Percentiles rank a stretch among this genome's conserved stretches.
Evolutionary conservation across 805 yeast species (phyloP).

Genomic region (Tetrapisispora namnaoensis): DNA sequence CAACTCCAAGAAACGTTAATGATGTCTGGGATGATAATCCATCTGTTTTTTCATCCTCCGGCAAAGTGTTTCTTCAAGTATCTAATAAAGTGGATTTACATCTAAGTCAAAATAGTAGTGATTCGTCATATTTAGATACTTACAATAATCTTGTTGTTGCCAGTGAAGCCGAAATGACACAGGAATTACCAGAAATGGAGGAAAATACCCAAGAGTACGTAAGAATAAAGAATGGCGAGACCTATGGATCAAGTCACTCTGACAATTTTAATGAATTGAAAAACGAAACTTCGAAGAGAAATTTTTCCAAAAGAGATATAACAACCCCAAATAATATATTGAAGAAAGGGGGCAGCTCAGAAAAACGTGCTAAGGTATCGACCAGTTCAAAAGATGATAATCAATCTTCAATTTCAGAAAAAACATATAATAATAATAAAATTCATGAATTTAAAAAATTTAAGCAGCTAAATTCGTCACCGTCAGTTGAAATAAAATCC

Average conservation of each 20-base stretch:
- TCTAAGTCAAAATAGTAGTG: not conserved
- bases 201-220: constrained; percentile 5
- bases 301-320: not conserved
- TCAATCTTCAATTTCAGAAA: not conserved
- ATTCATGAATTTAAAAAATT: no score
- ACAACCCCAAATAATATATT: not conserved
- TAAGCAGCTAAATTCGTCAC: not conserved
- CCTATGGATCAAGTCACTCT: not conserved
- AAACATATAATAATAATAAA: not conserved
- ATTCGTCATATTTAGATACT: not conserved
- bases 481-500: not conserved
- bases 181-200: constrained; percentile 25
- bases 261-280: not conserved
- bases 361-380: not conserved
- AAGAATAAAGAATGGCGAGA: not conserved
- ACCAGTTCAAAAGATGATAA: not conserved
- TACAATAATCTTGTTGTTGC: constrained; percentile 7
- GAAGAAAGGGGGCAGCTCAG: not conserved
- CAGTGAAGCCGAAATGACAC: constrained; percentile 23
- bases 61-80: constrained; percentile 9
- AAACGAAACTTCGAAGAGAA: not conserved
- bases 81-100: constrained; percentile 7
- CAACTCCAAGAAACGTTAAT: not conserved
- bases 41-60: constrained; percentile 1
- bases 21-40: not conserved